Base-by-base conservation (phyloP, 768 basidiomycete species). In the Hemileccinum rubropunctum region DNA sequence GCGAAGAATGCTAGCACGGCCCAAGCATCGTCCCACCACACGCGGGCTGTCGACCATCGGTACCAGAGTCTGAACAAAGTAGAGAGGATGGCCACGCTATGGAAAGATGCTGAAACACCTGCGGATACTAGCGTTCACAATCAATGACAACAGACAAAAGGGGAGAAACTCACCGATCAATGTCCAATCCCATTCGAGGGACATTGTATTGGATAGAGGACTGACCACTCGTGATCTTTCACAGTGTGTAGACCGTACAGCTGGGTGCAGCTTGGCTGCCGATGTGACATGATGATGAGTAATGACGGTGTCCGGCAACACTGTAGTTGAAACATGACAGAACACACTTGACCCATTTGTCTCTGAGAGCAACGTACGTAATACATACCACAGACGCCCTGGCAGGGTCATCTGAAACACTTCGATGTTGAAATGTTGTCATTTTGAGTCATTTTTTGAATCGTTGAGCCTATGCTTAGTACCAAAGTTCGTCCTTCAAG, bases 21-120 rank as follows among this genome's bases (percentile, higher is more conserved):
- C 58, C 55, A 60, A 5, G 41, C 55, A 33, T 67, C 65, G 28
- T 65, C 65, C 58, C 64, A 66, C 63, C 64, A 64, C 49, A 64
- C n/a, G 5, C 38, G 60, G 6, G 23, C 33, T 11, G 32, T 59
- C 34, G 52, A 36, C 53, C 48, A 59, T 42, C 47, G 41, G 33
- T 56, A 67, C 50, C 53, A 54, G 30, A 65, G 53, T 27, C 64
- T 54, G 39, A 65, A 65, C 15, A 60, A 6, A 10, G 63, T 62
- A 1, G 40, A 54, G 21, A 56, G 30, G 36, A 67, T 56, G 2
- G 62, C 59, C 12, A 54, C 41, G 11, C 56, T 17, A 23, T 67
- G 65, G 34, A 64, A 57, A 27, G 57, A 53, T 4, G 18, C 41
- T 3, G 58, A 44, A 20, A 58, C 28, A 14, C 41, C 65, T 65